Conservation (phyloP, 2,329 filamentous ascomycete genomes). For the Onygenales sp. region DNA sequence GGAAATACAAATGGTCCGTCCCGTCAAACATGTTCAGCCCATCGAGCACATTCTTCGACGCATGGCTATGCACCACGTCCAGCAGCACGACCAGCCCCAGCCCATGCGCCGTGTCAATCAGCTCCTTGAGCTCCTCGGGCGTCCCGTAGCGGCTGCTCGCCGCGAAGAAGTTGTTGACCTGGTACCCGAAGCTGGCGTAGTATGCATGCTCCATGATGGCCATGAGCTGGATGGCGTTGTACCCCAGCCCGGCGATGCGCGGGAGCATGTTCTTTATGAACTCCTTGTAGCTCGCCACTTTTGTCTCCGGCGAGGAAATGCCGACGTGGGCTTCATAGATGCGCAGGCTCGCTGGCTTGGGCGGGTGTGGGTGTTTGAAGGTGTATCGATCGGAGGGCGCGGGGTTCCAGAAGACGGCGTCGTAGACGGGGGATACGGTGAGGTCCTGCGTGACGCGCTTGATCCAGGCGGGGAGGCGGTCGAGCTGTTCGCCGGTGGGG, state of each 20-base stretch:
- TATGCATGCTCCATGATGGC: constrained; percentile 99
- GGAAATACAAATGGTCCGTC: constrained; percentile 92
- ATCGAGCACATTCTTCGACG: constrained; percentile 93
- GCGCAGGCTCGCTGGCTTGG: constrained; percentile 74
- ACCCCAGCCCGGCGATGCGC: constrained; percentile 79
- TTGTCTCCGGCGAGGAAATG: constrained; percentile 83
- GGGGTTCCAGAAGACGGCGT: constrained; percentile 96
- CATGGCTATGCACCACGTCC: constrained; percentile 95
- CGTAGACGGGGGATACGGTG: constrained; percentile 79
- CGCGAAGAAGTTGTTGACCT: constrained; percentile 98
- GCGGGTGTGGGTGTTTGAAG: constrained; percentile 74
- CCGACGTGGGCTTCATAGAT: constrained; percentile 99
- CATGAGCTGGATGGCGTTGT: constrained; percentile 98
- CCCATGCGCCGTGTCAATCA: constrained; percentile 88
- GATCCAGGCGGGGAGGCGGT: constrained; percentile 93
- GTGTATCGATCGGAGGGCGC: constrained; percentile 64
- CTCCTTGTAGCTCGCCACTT: constrained; percentile 91
- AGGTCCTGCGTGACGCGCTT: constrained; percentile 94
- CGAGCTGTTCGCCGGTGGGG: constrained; percentile 68
- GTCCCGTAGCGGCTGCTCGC: constrained; percentile 90
- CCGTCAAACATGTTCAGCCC: constrained; percentile 95
- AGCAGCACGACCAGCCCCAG: constrained; percentile 85
- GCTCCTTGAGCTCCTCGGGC: constrained; percentile 90
- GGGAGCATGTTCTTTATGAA: constrained; percentile 90
- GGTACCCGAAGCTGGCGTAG: constrained; percentile 97